Conservation (phyloP, 2,329 filamentous ascomycete genomes). For the Didymella segeticola region DNA sequence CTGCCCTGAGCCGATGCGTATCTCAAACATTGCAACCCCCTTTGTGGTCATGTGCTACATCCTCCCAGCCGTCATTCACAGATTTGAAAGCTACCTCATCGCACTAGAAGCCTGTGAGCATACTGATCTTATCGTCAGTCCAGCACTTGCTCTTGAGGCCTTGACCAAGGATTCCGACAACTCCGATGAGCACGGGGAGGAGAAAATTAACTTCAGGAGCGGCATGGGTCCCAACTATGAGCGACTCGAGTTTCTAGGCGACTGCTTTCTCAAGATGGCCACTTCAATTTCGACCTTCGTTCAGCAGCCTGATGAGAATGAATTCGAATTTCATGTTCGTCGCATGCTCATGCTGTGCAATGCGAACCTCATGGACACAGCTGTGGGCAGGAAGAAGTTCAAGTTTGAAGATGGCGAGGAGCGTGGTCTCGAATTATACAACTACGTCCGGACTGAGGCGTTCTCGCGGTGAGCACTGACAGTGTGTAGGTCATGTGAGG, state of each 20-base stretch:
- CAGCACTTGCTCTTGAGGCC: slow-evolving; percentile 80
- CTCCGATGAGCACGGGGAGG: slow-evolving; percentile 71
- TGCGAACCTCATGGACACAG: slow-evolving; percentile 82
- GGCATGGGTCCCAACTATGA: slow-evolving; percentile 97
- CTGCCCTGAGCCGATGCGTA: slow-evolving; percentile 75
- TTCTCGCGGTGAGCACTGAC: slow-evolving; percentile 69
- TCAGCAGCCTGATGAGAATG: slow-evolving; percentile 75
- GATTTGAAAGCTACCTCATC: slow-evolving; percentile 82
- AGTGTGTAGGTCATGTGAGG: background rate
- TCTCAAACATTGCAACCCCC: slow-evolving; percentile 74
- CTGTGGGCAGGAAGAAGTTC: slow-evolving; percentile 53
- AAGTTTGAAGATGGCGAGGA: slow-evolving; percentile 46
- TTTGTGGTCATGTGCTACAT: slow-evolving; percentile 76
- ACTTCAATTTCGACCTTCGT: slow-evolving; percentile 88
- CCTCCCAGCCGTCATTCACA: slow-evolving; percentile 84
- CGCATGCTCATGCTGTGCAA: slow-evolving; percentile 94
- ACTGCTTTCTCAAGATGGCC: slow-evolving; percentile 94
- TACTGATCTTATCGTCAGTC: slow-evolving; percentile 69
- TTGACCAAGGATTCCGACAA: slow-evolving; percentile 93
- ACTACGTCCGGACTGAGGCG: slow-evolving; percentile 81
- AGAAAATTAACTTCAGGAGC: slow-evolving; percentile 75
- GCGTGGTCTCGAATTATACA: slow-evolving; percentile 63
- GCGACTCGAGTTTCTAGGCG: slow-evolving; percentile 89
- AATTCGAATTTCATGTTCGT: slow-evolving; percentile 87
- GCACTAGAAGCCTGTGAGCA: slow-evolving; percentile 74